Evolutionary conservation across 2,329 filamentous ascomycete species (phyloP).

Genomic region (Arachnomyces sp.): DNA sequence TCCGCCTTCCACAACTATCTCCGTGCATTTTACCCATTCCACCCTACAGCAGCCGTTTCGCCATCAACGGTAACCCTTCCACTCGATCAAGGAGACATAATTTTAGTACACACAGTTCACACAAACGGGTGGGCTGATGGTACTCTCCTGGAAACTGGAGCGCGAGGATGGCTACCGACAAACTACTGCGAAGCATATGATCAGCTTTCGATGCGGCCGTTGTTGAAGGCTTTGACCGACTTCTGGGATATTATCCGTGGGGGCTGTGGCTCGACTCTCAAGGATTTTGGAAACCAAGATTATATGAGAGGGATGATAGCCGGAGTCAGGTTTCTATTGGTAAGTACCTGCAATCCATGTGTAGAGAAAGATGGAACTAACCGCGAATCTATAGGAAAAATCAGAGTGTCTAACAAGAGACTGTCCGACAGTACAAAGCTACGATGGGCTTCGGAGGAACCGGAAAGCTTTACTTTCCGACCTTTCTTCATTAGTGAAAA

Average conservation of each 20-base stretch:
- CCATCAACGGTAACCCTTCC: constrained; percentile 83
- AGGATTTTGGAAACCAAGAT: constrained; percentile 82
- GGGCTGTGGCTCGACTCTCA: constrained; percentile 64
- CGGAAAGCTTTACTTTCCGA: constrained; percentile 85
- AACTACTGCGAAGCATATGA: constrained; percentile 98
- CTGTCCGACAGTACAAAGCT: constrained; percentile 63
- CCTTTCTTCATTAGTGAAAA: constrained; percentile 80
- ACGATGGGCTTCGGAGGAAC: constrained; percentile 68
- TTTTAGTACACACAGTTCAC: constrained; percentile 92
- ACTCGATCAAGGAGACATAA: constrained; percentile 81
- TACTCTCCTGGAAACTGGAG: constrained; percentile 76
- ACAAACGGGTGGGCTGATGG: constrained; percentile 98
- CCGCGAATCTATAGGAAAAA: constrained; percentile 56
- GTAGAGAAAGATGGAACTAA: background rate
- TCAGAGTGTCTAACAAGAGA: constrained; percentile 83
- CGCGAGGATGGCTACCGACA: constrained; percentile 89
- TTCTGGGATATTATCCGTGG: constrained; percentile 87
- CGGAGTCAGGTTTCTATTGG: constrained; percentile 80
- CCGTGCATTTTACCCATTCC: constrained; percentile 87
- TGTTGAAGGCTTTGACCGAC: constrained; percentile 78
- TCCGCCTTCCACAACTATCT: constrained; percentile 89
- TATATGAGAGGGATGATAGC: constrained; percentile 92
- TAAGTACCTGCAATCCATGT: constrained; percentile 42
- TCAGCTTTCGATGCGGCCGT: constrained; percentile 72
- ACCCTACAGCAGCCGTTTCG: constrained; percentile 67